phyloP scores from a whole-genome alignment of 805 yeast species.

The Saccharomyces paradoxus region DNA sequence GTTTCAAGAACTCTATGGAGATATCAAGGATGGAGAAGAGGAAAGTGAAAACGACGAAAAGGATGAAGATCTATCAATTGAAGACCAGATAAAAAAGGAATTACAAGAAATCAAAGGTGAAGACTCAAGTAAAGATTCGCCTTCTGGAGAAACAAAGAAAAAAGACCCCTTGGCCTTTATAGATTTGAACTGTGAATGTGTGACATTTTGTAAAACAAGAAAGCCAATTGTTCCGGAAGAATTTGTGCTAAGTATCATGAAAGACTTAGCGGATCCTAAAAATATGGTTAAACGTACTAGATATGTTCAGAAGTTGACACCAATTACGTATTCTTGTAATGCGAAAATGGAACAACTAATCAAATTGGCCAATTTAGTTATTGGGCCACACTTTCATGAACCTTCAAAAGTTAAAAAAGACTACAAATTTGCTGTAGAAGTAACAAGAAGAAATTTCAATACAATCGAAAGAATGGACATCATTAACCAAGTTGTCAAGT shows the following conservation, averaged over 20 bases:
- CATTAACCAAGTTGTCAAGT: constrained; percentile 60
- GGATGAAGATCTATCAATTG: constrained; percentile 49
- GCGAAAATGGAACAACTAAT: constrained; percentile 62
- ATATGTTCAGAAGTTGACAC: constrained; percentile 72
- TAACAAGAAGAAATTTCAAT: constrained; percentile 71
- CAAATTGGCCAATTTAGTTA: constrained; percentile 50
- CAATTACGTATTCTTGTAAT: constrained; percentile 66
- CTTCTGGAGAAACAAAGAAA: constrained; percentile 31
- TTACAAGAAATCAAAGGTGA: constrained; percentile 48
- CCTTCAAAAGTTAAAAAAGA: constrained; percentile 30
- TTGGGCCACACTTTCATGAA: constrained; percentile 60
- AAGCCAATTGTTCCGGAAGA: constrained; percentile 72
- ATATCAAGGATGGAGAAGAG: constrained; percentile 23
- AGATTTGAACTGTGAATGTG: constrained; percentile 70
- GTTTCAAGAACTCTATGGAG: constrained; percentile 38
- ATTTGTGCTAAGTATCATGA: constrained; percentile 57
- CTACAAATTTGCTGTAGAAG: constrained; percentile 66
- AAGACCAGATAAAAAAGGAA: constrained; percentile 68
- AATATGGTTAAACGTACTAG: constrained; percentile 47
- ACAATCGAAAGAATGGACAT: constrained; percentile 64
- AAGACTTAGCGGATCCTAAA: constrained; percentile 44
- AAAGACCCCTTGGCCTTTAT: constrained; percentile 49
- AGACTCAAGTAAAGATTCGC: constrained; percentile 16
- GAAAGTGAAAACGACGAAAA: constrained; percentile 26
- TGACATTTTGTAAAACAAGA: constrained; percentile 74